Evolutionary conservation across 768 basidiomycete species (phyloP).

Genomic region (Leccinum boreale): DNA sequence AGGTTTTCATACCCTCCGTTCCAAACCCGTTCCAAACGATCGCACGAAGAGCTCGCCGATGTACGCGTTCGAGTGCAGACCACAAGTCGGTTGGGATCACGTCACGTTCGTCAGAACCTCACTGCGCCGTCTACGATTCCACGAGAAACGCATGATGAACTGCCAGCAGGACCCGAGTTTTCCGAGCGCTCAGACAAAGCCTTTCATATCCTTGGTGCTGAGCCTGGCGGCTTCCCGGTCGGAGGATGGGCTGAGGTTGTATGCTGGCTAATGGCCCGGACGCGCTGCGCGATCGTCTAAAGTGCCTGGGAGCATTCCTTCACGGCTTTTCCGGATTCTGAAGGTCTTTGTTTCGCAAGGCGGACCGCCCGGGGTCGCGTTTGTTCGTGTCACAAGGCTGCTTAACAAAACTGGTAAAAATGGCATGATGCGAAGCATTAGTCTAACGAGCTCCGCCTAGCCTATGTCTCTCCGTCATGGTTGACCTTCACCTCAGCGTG

Average conservation of each 20-base stretch:
- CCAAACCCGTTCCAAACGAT: conserved; percentile 51
- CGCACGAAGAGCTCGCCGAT: conserved; percentile 91
- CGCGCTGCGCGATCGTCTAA: conserved; percentile 40
- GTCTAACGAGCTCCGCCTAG: too few relatives aligned
- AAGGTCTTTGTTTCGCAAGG: too few relatives aligned
- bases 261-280: conserved; percentile 93
- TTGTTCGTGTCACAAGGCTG: too few relatives aligned
- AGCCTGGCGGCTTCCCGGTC: conserved; percentile 95
- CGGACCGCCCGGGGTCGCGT: too few relatives aligned
- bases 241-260: conserved; percentile 92
- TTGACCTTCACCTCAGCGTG: too few relatives aligned
- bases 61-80: conserved; percentile 95
- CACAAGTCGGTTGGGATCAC: conserved; percentile 61
- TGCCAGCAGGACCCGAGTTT: conserved; percentile 96
- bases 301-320: too few relatives aligned
- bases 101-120: neutral
- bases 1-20: conserved; percentile 97
- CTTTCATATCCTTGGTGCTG: conserved; percentile 78
- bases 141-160: conserved; percentile 75
- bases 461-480: too few relatives aligned
- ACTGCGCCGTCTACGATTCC: neutral
- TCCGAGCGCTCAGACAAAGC: conserved; percentile 88
- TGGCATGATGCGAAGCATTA: too few relatives aligned
- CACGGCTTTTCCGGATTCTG: too few relatives aligned
- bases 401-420: too few relatives aligned